These are phyloP conservation scores for Aspergillus pseudonomiae DNA, from an alignment of 2,329 filamentous ascomycete genomes.

Conservation along the genomic window DNA sequence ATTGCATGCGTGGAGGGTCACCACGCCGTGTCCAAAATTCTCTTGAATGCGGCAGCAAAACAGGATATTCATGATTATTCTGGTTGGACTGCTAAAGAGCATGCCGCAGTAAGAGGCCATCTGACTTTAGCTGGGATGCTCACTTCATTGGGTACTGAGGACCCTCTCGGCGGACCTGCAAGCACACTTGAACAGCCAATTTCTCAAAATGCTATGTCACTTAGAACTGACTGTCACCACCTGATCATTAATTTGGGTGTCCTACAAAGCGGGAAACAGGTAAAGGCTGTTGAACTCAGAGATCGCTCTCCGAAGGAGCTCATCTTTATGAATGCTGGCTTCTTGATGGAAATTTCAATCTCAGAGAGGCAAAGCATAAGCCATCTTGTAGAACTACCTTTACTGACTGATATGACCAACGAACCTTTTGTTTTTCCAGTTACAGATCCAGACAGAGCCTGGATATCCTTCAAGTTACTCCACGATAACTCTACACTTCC, in stretches of 20 bases:
- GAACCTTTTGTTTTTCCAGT: slow-evolving; percentile 15
- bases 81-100: slow-evolving; percentile 41
- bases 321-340: background rate
- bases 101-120: slow-evolving; percentile 40
- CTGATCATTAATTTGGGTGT: slow-evolving; percentile 15
- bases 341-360: slow-evolving; percentile 11
- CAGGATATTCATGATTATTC: slow-evolving; percentile 24
- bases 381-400: slow-evolving; percentile 8
- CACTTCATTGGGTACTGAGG: slow-evolving; percentile 6
- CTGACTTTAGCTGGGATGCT: slow-evolving; percentile 28
- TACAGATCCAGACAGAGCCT: slow-evolving; percentile 5
- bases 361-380: slow-evolving; percentile 2
- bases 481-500: background rate
- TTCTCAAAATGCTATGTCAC: too few species aligned
- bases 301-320: background rate
- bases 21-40: slow-evolving; percentile 23
- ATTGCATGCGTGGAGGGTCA: slow-evolving; percentile 34
- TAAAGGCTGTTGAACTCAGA: slow-evolving; percentile 8
- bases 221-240: background rate
- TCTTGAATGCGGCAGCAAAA: slow-evolving; percentile 33
- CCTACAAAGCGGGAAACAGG: slow-evolving; percentile 9
- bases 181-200: background rate
- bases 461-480: slow-evolving; percentile 12
- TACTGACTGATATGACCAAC: slow-evolving; percentile 14
- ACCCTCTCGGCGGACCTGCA: slow-evolving; percentile 1